These are phyloP conservation scores for Lactuca saligna DNA, from an alignment of 129 eudicot species.

Conservation along the genomic window DNA sequence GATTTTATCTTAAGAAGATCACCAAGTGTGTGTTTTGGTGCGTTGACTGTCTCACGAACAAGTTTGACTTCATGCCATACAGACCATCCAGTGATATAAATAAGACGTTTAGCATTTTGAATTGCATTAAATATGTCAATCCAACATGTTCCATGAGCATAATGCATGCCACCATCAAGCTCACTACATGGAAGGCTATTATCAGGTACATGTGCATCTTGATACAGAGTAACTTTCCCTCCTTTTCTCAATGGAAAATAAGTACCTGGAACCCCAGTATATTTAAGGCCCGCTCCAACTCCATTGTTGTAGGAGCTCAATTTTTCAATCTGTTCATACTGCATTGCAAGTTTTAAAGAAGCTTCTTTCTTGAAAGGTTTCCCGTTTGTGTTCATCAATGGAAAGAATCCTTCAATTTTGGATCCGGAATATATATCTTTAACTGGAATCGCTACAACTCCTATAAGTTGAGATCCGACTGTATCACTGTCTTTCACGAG, in stretches of 20 bases:
- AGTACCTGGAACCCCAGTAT: conserved; percentile 71
- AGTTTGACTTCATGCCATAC: conserved; percentile 88
- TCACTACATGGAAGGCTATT: conserved; percentile 59
- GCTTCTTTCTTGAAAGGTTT: conserved; percentile 76
- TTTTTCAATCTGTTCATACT: conserved; percentile 60
- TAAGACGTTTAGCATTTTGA: conserved; percentile 61
- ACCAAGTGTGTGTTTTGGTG: conserved; percentile 60
- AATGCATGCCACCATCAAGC: conserved; percentile 67
- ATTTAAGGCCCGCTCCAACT: conserved; percentile 86
- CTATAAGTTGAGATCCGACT: conserved; percentile 89
- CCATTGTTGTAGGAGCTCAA: conserved; percentile 61
- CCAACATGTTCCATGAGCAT: conserved; percentile 94
- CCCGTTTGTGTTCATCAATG: conserved; percentile 59
- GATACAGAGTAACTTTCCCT: conserved; percentile 83
- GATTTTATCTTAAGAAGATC: conserved; percentile 90
- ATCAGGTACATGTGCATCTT: conserved; percentile 94
- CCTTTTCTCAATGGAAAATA: conserved; percentile 93
- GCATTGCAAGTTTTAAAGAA: conserved; percentile 59
- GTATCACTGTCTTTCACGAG: conserved; percentile 85
- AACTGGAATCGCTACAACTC: conserved; percentile 67
- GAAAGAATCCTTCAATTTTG: conserved; percentile 66
- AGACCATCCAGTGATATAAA: conserved; percentile 95
- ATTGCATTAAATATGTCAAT: conserved; percentile 80
- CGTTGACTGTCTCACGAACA: conserved; percentile 50
- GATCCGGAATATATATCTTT: conserved; percentile 58